Evolutionary conservation across 169 alveolate genomes (phyloP).

Genomic region (Eimeria nieschulzi): DNA sequence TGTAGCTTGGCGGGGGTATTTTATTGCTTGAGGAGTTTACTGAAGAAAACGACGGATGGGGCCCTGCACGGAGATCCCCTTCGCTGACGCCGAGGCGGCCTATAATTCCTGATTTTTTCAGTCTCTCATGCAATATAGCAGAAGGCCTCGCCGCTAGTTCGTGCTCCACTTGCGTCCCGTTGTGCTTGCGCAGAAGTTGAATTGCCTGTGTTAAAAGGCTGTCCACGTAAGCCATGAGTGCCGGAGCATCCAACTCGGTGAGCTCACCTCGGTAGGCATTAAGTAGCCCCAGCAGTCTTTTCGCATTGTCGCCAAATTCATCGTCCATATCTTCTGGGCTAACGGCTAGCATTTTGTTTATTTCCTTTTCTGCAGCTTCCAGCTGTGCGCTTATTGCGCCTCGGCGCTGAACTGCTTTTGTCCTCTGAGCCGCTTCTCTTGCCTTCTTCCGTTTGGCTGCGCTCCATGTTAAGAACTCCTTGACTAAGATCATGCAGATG

Average conservation of each 20-base stretch:
- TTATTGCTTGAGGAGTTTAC: too few species aligned
- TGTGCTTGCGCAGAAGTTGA: neutral
- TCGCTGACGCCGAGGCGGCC: too few species aligned
- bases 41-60: too few species aligned
- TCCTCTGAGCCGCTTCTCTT: neutral
- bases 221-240: neutral
- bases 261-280: neutral
- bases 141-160: neutral
- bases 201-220: neutral
- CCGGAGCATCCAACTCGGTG: neutral
- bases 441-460: neutral
- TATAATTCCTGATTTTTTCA: too few species aligned
- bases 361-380: neutral
- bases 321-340: neutral
- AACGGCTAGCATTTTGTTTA: neutral
- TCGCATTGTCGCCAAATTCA: neutral
- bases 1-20: too few species aligned
- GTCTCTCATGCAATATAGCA: neutral
- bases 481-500: neutral
- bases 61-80: too few species aligned
- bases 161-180: neutral
- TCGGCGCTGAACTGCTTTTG: neutral
- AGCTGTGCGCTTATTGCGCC: constrained; percentile 12
- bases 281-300: neutral
- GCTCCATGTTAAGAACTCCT: neutral